phyloP scores from a whole-genome alignment of 2,329 filamentous ascomycete genomes.

The Colletotrichum navitas region DNA sequence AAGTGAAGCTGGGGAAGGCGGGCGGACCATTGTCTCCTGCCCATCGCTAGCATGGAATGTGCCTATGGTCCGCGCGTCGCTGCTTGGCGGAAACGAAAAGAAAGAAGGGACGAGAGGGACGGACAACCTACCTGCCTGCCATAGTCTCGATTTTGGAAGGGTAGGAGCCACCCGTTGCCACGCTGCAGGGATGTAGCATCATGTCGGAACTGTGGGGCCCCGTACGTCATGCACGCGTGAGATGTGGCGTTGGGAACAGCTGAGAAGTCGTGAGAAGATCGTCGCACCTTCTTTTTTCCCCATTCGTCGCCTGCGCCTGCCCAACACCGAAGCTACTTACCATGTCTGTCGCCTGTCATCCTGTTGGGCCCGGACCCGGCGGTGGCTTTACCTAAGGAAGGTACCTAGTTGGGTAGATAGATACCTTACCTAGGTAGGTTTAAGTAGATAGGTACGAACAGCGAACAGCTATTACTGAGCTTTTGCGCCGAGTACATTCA shows the following conservation, averaged over 20 bases:
- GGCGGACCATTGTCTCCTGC: constrained; percentile 32
- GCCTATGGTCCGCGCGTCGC: constrained; percentile 26
- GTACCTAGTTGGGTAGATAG: neutral
- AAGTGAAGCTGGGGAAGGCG: neutral
- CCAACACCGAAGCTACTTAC: too few relatives aligned
- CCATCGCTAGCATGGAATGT: neutral
- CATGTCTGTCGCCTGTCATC: neutral
- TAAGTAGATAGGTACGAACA: neutral
- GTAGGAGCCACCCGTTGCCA: constrained; percentile 1
- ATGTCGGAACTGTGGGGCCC: constrained; percentile 28
- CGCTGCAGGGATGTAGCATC: constrained; percentile 14
- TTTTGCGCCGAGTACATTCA: constrained; percentile 17
- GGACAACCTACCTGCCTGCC: too few relatives aligned
- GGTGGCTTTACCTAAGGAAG: neutral
- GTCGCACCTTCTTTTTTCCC: neutral
- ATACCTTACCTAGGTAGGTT: neutral
- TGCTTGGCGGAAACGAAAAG: constrained; percentile 15
- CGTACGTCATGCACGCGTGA: constrained; percentile 31
- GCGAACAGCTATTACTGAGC: neutral
- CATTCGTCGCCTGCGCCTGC: neutral
- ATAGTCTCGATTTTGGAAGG: neutral
- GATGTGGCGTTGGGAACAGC: constrained; percentile 16
- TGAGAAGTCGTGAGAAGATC: constrained; percentile 11
- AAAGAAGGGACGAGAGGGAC: neutral
- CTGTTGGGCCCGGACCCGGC: constrained; percentile 1